phyloP scores from a whole-genome alignment of 331 rosid species.

The Pyracantha coccinea region DNA sequence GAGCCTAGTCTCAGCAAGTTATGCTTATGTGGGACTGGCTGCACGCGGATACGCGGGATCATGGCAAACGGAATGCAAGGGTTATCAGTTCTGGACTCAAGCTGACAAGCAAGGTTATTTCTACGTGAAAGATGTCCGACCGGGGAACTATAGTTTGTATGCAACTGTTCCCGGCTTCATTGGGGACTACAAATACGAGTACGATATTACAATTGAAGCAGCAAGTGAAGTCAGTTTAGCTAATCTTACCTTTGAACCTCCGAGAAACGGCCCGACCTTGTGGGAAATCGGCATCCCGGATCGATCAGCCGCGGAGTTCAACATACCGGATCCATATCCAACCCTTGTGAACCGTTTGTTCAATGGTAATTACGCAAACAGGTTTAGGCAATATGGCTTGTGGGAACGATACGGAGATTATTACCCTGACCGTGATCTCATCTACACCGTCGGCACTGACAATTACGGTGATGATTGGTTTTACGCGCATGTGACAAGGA shows the following conservation, averaged over 20 bases:
- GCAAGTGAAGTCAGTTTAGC: conserved; percentile 32
- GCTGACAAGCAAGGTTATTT: conserved; percentile 44
- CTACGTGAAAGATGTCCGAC: conserved; percentile 41
- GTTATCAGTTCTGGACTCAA: conserved; percentile 84
- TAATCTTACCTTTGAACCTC: conserved; percentile 41
- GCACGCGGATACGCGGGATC: conserved; percentile 66
- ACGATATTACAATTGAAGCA: conserved; percentile 29
- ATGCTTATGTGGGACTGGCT: conserved; percentile 70
- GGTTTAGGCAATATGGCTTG: conserved; percentile 67
- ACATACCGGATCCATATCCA: conserved; percentile 46
- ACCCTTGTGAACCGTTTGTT: conserved; percentile 31
- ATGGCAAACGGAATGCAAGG: conserved; percentile 89
- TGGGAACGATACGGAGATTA: conserved; percentile 58
- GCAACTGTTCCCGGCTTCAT: conserved; percentile 77
- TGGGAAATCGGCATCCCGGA: conserved; percentile 96
- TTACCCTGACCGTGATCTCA: conserved; percentile 38
- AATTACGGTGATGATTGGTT: conserved; percentile 43
- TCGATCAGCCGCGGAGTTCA: conserved; percentile 63
- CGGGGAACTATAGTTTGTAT: conserved; percentile 62
- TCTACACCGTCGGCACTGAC: conserved; percentile 28
- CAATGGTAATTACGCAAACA: conserved; percentile 3
- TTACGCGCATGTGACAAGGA: conserved; percentile 69
- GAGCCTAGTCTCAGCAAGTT: conserved; percentile 13
- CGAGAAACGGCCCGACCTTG: conserved; percentile 71
- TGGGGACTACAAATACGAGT: conserved; percentile 54